Conservation (phyloP, 768 basidiomycete genomes). For the Lactarius sp. region DNA sequence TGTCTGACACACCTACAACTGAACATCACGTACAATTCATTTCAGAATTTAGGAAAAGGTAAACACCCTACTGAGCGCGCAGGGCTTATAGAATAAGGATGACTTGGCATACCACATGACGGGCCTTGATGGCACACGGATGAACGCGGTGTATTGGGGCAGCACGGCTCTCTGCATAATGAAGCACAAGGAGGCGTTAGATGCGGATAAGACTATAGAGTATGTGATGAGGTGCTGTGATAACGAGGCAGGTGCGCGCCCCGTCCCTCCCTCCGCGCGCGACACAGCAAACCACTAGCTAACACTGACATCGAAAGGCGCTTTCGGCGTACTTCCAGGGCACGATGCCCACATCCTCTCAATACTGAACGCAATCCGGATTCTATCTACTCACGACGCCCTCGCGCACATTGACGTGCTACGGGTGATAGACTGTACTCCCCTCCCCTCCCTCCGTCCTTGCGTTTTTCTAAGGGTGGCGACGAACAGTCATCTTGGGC, state of each 20-base stretch:
- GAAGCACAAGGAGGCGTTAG: slow-evolving; percentile 70
- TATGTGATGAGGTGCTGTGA: slow-evolving; percentile 97
- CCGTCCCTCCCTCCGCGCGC: too few relatives aligned
- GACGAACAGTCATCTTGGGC: slow-evolving; percentile 64
- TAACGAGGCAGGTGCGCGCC: slow-evolving; percentile 65
- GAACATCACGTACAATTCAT: slow-evolving; percentile 52
- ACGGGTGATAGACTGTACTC: slow-evolving; percentile 70
- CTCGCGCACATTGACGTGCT: slow-evolving; percentile 64
- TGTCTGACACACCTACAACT: slow-evolving; percentile 35
- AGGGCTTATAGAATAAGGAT: slow-evolving; percentile 57
- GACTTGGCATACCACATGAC: slow-evolving; percentile 88
- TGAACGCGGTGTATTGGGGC: slow-evolving; percentile 98
- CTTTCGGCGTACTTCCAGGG: slow-evolving; percentile 85
- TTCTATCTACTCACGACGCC: slow-evolving; percentile 80
- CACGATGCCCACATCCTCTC: slow-evolving; percentile 89
- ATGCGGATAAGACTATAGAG: slow-evolving; percentile 75
- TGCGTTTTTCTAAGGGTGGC: background rate
- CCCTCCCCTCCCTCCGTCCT: background rate
- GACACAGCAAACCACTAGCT: background rate
- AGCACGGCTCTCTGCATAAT: slow-evolving; percentile 82
- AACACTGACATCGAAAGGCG: slow-evolving; percentile 50
- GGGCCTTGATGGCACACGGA: slow-evolving; percentile 55
- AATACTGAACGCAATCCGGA: slow-evolving; percentile 90
- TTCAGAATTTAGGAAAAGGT: background rate
- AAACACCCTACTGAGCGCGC: background rate